Base-by-base conservation (phyloP, 805 yeast species). In the Cephaloascus fragrans region DNA sequence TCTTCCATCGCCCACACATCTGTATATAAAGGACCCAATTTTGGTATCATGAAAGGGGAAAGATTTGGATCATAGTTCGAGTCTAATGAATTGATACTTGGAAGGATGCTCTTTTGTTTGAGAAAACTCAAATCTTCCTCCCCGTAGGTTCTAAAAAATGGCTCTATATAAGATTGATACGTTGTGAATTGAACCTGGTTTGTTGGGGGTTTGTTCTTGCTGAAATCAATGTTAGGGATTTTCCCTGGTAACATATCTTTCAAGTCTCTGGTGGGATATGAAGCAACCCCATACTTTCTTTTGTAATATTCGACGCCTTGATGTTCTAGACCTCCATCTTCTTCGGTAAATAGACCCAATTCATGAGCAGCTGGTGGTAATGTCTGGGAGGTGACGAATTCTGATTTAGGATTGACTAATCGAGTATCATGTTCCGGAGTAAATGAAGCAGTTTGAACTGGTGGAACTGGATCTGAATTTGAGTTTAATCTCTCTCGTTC, bases 141-240 rank as follows among this genome's bases (percentile, higher is more conserved):
- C 15, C 70, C 64, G 48, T 75, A 85, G 2, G 75, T 73, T 44
- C 95, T 70, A 61, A 82, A 89, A 55, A 75, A 90, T 23, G 89
- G 84, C 55, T 93, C 98, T 29, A 88, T 72, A 47, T 82, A 86
- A 1, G 89, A 63, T 47, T 85, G 83, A 55, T 85, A 93, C 0
- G 98, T 89, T 10, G 84, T 70, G 55, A 84, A 88, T 52, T 88
- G 96, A 15, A 90, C 93, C 62, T 93, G 98, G 57, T 87, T 90
- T 2, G 87, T 61, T 16, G 89, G 89, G 3, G 68, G 55, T 51
- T 89, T 90, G 12, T 80, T 76, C 44, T 78, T 77, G 4, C 96
- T 80, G 48, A 85, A 87, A 58, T 93, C 97, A 40, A 71, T 73
- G 55, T 84, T 79, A 9, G 98, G 98, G 19, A 88, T 80, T 28